phyloP scores from a whole-genome alignment of 2,329 filamentous ascomycete species.

The Rutstroemia sp. region DNA sequence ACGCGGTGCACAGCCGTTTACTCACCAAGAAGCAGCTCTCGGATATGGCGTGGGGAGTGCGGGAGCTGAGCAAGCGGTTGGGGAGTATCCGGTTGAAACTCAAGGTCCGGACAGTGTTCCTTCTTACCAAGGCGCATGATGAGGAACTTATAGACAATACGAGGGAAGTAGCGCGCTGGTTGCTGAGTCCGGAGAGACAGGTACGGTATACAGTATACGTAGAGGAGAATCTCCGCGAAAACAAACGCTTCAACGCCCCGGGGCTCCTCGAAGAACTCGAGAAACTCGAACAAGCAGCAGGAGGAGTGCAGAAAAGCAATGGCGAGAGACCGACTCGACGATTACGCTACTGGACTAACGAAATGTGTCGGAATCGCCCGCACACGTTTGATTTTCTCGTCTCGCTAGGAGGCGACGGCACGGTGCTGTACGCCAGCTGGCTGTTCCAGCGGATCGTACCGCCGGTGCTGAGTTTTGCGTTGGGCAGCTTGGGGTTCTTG shows the following conservation, averaged over 20 bases:
- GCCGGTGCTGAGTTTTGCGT: constrained; percentile 81
- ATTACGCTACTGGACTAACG: constrained; percentile 75
- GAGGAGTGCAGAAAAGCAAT: constrained; percentile 18
- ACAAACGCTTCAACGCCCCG: constrained; percentile 65
- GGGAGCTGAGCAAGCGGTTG: constrained; percentile 80
- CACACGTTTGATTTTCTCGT: constrained; percentile 92
- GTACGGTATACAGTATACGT: constrained; percentile 73
- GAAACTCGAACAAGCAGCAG: constrained; percentile 33
- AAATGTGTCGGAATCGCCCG: constrained; percentile 68
- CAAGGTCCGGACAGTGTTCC: constrained; percentile 73
- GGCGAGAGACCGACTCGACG: constrained; percentile 32
- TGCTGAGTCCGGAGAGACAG: constrained; percentile 63
- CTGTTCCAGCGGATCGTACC: constrained; percentile 93
- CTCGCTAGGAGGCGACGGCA: constrained; percentile 91
- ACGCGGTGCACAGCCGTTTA: constrained; percentile 52
- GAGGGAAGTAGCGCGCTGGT: constrained; percentile 70
- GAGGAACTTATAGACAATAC: constrained; percentile 70
- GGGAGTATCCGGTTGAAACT: constrained; percentile 78
- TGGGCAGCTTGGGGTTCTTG: constrained; percentile 88
- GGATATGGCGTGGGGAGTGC: constrained; percentile 94
- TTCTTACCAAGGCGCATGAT: constrained; percentile 90
- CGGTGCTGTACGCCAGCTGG: constrained; percentile 93
- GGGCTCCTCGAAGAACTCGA: constrained; percentile 58
- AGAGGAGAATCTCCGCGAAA: constrained; percentile 65
- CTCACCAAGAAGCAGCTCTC: constrained; percentile 91